A percentile compares a stretch with the other conserved stretches of the same genome.
Conservation (phyloP, 176 grass and related monocot species). For the Pharus latifolius region DNA sequence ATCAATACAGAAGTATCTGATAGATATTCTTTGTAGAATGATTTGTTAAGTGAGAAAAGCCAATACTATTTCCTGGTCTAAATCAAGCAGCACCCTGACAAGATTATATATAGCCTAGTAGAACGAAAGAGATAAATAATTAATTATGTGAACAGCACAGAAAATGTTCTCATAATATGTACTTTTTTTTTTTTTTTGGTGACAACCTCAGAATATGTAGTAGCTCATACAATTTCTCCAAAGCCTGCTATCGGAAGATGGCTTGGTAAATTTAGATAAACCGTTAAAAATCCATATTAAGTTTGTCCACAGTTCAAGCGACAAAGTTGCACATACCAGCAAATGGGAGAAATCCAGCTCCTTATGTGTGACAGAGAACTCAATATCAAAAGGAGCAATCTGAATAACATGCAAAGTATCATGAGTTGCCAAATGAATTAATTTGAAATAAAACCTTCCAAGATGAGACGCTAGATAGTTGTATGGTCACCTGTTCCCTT, state of each 20-base stretch:
- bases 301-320: background rate
- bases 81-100: too few relatives aligned
- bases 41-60: too few relatives aligned
- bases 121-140: too few relatives aligned
- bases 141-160: too few relatives aligned
- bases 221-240: too few relatives aligned
- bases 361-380: constrained; percentile 93
- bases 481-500: constrained; percentile 66
- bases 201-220: too few relatives aligned
- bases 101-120: too few relatives aligned
- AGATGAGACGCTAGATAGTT: background rate
- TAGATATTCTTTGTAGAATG: too few relatives aligned
- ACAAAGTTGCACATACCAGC: constrained; percentile 46
- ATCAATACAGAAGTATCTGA: too few relatives aligned
- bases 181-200: background rate
- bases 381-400: constrained; percentile 90
- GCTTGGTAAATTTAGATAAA: background rate
- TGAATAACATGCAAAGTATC: constrained; percentile 23
- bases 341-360: constrained; percentile 99
- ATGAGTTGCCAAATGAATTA: constrained; percentile 12
- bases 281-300: constrained; percentile 1
- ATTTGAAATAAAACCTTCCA: background rate
- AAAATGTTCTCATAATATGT: background rate
- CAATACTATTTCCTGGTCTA: too few relatives aligned
- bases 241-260: background rate